phyloP scores from a whole-genome alignment of 345 rosid species.

The Gossypium longicalyx region DNA sequence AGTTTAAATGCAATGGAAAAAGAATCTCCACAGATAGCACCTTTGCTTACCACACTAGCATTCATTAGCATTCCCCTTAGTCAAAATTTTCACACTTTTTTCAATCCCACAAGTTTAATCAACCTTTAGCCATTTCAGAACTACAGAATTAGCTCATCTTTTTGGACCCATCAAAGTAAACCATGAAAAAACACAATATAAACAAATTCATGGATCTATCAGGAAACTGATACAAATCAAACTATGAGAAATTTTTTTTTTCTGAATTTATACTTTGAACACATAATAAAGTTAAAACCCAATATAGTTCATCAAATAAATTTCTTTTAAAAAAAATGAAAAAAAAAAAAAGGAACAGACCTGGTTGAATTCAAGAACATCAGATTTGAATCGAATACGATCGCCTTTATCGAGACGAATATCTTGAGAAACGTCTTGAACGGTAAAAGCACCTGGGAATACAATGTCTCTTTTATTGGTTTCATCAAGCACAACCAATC shows the following conservation, averaged over 20 bases:
- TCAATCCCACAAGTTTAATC: background rate
- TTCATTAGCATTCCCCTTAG: background rate
- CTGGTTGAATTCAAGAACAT: slow-evolving; percentile 67
- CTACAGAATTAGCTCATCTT: background rate
- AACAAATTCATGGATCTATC: background rate
- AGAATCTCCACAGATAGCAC: background rate
- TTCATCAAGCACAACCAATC: slow-evolving; percentile 45
- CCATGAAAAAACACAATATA: background rate
- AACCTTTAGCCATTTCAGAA: background rate
- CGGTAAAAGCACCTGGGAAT: slow-evolving; percentile 35
- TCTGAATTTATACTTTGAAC: slow-evolving; percentile 6
- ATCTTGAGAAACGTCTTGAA: slow-evolving; percentile 47
- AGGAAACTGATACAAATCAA: background rate
- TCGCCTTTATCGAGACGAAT: slow-evolving; percentile 63
- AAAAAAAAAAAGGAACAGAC: slow-evolving; percentile 14
- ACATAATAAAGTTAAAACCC: background rate
- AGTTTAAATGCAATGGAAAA: background rate
- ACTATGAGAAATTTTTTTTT: background rate
- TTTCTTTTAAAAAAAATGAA: background rate
- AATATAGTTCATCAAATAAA: background rate
- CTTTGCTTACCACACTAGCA: background rate
- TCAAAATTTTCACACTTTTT: background rate
- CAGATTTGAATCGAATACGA: slow-evolving; percentile 61
- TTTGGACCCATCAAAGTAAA: background rate
- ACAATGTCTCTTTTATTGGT: slow-evolving; percentile 37